phyloP scores from a whole-genome alignment of 345 rosid genomes.

The Cardamine occulta region DNA sequence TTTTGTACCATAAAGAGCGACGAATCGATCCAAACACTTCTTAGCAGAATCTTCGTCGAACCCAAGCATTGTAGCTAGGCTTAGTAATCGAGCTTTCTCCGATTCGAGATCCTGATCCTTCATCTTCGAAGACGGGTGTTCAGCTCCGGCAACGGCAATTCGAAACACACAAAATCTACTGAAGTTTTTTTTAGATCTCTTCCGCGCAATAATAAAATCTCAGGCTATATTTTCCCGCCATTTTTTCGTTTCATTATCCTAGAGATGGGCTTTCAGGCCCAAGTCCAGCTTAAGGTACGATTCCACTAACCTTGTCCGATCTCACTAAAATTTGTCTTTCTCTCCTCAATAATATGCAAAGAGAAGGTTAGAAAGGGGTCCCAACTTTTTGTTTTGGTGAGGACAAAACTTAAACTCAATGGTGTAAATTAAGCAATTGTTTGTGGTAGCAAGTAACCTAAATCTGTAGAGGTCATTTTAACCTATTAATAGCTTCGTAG shows the following conservation, averaged over 20 bases:
- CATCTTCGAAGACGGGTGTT: conserved; percentile 31
- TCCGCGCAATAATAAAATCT: conserved; percentile 36
- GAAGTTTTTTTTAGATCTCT: background rate
- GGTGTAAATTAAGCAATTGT: background rate
- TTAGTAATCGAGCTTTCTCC: conserved; percentile 70
- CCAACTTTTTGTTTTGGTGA: background rate
- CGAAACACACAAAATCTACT: background rate
- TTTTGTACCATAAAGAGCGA: conserved; percentile 73
- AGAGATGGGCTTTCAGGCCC: conserved; percentile 19
- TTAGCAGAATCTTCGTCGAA: conserved; percentile 67
- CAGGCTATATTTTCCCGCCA: conserved; percentile 34
- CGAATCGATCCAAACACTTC: conserved; percentile 64
- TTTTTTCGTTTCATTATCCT: background rate
- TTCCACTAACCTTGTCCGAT: background rate
- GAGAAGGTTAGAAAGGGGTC: background rate
- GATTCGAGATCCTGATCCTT: conserved; percentile 51
- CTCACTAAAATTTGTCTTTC: too few species aligned
- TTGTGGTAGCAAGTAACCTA: background rate
- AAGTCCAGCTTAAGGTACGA: background rate
- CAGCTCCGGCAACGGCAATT: conserved; percentile 25
- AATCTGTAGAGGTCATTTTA: background rate
- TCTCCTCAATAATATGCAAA: background rate
- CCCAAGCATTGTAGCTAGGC: conserved; percentile 74
- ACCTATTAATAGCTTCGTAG: background rate
- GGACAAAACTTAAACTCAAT: background rate